Evolutionary conservation across 345 rosid species (phyloP).

Genomic region (Turnera subulata): DNA sequence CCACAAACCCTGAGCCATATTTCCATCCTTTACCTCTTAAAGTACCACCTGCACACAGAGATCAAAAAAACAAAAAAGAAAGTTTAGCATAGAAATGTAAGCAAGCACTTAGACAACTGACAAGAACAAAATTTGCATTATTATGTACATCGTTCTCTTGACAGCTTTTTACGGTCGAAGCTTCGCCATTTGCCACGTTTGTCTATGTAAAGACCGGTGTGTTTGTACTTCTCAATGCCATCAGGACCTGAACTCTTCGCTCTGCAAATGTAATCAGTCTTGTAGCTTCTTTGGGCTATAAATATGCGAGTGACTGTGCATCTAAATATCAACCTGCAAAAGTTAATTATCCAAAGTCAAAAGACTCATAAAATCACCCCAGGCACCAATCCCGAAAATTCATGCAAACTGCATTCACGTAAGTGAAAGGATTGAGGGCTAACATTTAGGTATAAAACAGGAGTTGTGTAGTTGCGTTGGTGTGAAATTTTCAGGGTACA

Average conservation of each 20-base stretch:
- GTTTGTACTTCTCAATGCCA: slow-evolving; percentile 32
- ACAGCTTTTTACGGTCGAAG: slow-evolving; percentile 61
- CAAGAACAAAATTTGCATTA: neutral
- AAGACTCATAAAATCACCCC: neutral
- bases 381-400: too few relatives aligned
- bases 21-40: slow-evolving; percentile 92
- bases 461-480: neutral
- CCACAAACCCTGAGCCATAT: slow-evolving; percentile 91
- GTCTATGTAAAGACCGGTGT: slow-evolving; percentile 60
- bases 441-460: neutral
- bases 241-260: slow-evolving; percentile 31
- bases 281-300: slow-evolving; percentile 30
- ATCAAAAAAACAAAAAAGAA: neutral
- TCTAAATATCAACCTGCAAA: slow-evolving; percentile 45
- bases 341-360: neutral
- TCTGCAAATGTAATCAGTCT: slow-evolving; percentile 22
- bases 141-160: slow-evolving; percentile 53
- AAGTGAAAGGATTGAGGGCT: neutral
- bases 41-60: slow-evolving; percentile 84
- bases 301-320: slow-evolving; percentile 31
- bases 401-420: too few relatives aligned
- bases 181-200: slow-evolving; percentile 60
- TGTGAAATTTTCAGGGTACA: neutral
- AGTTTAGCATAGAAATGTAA: neutral
- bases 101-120: neutral